phyloP scores from a whole-genome alignment of 164 flowering plant species.

The Protea cynaroides region DNA sequence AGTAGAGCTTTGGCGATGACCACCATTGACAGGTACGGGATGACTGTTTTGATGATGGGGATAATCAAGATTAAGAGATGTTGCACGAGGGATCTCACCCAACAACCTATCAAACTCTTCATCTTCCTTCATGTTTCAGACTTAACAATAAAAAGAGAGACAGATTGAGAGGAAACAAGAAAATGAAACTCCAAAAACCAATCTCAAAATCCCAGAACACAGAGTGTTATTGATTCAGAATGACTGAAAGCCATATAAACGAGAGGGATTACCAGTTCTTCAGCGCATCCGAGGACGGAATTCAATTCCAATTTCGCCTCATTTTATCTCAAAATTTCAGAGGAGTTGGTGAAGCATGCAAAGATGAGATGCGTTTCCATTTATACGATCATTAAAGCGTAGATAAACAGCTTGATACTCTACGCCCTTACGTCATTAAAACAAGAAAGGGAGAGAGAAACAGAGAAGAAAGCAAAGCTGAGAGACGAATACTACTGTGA shows the following conservation, averaged over 20 bases:
- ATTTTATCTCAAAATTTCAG: conserved; percentile 4
- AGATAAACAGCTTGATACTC: conserved; percentile 9
- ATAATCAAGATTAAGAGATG: conserved; percentile 18
- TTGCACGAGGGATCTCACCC: conserved; percentile 35
- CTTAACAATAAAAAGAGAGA: neutral
- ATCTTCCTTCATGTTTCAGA: conserved; percentile 29
- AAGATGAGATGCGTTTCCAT: conserved; percentile 14
- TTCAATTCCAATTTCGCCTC: conserved; percentile 20
- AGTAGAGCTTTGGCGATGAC: conserved; percentile 13
- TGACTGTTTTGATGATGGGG: conserved; percentile 8
- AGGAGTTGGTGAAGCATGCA: conserved; percentile 32
- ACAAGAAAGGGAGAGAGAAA: neutral
- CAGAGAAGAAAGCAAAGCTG: conserved; percentile 2
- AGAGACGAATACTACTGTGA: conserved; percentile 9
- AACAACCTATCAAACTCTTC: conserved; percentile 31
- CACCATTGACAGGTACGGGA: conserved; percentile 9
- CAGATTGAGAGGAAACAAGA: neutral
- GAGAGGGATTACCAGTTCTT: conserved; percentile 19
- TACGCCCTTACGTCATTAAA: conserved; percentile 16
- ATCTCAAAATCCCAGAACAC: conserved; percentile 18
- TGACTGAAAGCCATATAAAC: conserved; percentile 14
- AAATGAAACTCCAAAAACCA: neutral
- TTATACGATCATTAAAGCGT: conserved; percentile 14
- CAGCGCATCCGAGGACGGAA: conserved; percentile 7
- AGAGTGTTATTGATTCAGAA: conserved; percentile 12